Evolutionary conservation across 2,329 filamentous ascomycete species (phyloP).

Genomic region (Neopestalotiopsis sp.): DNA sequence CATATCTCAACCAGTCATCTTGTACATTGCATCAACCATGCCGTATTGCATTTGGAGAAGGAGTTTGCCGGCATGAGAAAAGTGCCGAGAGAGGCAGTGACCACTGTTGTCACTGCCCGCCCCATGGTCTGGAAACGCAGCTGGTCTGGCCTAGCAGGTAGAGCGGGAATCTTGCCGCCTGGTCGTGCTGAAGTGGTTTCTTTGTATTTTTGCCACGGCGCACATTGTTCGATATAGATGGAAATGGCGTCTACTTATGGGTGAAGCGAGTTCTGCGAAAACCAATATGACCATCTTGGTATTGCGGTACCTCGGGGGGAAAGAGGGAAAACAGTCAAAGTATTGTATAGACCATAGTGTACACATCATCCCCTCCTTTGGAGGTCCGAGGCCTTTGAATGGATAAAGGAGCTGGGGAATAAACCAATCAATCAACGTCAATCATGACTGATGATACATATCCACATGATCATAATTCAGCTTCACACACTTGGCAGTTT

Average conservation of each 20-base stretch:
- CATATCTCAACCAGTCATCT: constrained; percentile 6
- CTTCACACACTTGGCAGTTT: no score
- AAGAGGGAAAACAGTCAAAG: neutral
- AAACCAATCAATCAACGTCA: constrained; percentile 3
- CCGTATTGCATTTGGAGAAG: constrained; percentile 12
- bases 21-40: constrained; percentile 9
- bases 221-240: constrained; percentile 1
- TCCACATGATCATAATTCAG: neutral
- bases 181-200: constrained; percentile 2
- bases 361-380: neutral
- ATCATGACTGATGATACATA: neutral
- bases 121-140: neutral
- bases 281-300: neutral
- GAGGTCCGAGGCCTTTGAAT: neutral
- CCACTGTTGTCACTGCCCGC: neutral
- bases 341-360: constrained; percentile 17
- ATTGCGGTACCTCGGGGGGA: neutral
- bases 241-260: neutral
- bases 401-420: neutral
- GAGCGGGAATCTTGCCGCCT: neutral
- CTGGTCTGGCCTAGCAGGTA: neutral
- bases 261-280: neutral
- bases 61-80: constrained; percentile 10
- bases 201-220: constrained; percentile 1
- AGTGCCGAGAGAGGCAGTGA: neutral